Conservation (phyloP, 2,329 filamentous ascomycete genomes). For the Sordariomycetes sp. region DNA sequence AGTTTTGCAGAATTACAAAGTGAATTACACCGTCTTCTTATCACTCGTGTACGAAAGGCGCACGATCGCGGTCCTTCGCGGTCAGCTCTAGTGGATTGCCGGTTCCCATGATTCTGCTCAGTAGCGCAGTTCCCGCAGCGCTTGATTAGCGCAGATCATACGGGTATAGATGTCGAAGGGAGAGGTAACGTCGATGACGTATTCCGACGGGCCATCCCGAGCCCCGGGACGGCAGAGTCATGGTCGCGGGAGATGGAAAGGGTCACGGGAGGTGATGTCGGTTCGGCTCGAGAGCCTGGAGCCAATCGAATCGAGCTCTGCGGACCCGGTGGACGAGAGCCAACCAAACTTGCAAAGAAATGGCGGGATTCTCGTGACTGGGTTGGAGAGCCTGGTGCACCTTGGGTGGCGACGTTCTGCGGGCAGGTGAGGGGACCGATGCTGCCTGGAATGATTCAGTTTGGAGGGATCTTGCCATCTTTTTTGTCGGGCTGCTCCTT, state of each 20-base stretch:
- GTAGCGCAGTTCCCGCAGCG: no score
- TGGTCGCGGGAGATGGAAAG: not conserved
- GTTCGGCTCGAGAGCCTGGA: not conserved
- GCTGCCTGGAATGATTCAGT: not conserved
- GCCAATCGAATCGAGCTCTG: not conserved
- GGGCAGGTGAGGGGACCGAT: conserved; percentile 1
- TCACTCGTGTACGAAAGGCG: no score
- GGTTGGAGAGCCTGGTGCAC: not conserved
- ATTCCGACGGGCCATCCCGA: not conserved
- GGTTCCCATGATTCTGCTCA: no score
- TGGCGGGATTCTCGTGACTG: not conserved
- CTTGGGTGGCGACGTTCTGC: not conserved
- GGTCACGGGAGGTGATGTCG: not conserved
- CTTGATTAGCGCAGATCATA: no score
- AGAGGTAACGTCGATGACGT: not conserved
- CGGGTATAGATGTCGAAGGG: not conserved
- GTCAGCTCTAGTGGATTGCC: no score
- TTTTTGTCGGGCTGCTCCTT: not conserved
- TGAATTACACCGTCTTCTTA: no score
- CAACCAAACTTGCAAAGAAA: not conserved
- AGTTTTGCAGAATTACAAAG: no score
- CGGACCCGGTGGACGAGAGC: not conserved
- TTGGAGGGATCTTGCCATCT: not conserved
- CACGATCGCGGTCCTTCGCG: no score
- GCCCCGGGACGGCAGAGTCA: not conserved